phyloP scores from a whole-genome alignment of 495 filamentous ascomycete species.

The Lophium mytilinum region DNA sequence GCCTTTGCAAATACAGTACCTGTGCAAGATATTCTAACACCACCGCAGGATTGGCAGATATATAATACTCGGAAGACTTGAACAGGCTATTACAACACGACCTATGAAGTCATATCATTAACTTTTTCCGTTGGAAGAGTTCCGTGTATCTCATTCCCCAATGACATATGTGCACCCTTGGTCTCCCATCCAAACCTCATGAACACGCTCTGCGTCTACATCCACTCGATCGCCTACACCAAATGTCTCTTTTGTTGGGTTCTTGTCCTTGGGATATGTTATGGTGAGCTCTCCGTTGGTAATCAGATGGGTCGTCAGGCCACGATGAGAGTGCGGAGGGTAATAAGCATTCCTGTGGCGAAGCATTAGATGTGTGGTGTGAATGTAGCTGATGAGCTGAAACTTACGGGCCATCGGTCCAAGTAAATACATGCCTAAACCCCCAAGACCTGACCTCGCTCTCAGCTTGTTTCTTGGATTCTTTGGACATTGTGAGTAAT shows the following conservation, averaged over 20 bases:
- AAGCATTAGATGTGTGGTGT: neutral
- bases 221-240: constrained; percentile 62
- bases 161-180: constrained; percentile 81
- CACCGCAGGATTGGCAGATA: no score
- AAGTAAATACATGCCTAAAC: constrained; percentile 68
- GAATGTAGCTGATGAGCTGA: neutral
- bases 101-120: no score
- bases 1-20: no score
- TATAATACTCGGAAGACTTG: no score
- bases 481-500: constrained; percentile 4
- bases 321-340: constrained; percentile 60
- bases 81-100: no score
- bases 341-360: constrained; percentile 59
- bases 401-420: constrained; percentile 66
- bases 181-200: constrained; percentile 78
- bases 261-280: constrained; percentile 59
- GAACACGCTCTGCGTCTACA: constrained; percentile 59
- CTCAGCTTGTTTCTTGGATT: constrained; percentile 44
- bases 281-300: constrained; percentile 62
- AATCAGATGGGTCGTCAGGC: constrained; percentile 71
- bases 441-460: constrained; percentile 66
- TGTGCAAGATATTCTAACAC: no score
- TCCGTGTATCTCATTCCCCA: constrained; percentile 49
- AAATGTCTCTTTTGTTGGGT: constrained; percentile 57
- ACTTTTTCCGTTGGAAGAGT: no score